Conservation (phyloP, 148 eudicot genomes). For the Mesembryanthemum crystallinum region DNA sequence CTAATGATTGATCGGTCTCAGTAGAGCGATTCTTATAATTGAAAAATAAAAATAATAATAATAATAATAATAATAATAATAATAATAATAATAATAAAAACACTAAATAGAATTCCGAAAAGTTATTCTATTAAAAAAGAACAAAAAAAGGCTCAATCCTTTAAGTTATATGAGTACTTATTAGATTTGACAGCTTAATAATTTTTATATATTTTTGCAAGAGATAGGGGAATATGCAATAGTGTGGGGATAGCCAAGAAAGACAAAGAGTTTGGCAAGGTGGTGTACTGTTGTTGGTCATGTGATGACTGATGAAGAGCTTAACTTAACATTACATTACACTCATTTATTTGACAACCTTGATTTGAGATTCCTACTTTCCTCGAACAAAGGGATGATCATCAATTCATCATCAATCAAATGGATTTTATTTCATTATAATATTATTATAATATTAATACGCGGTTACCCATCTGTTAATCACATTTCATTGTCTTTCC, state of each 20-base stretch:
- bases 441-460: background rate
- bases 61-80: too few species aligned
- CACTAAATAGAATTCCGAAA: too few species aligned
- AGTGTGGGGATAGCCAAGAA: background rate
- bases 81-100: too few species aligned
- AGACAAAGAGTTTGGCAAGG: background rate
- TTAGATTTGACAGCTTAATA: too few species aligned
- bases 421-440: background rate
- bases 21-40: too few species aligned
- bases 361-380: background rate
- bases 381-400: background rate
- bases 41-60: too few species aligned
- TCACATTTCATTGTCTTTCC: constrained; percentile 16
- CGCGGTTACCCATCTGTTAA: constrained; percentile 10
- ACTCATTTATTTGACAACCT: background rate
- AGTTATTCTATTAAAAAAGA: too few species aligned
- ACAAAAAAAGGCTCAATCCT: too few species aligned
- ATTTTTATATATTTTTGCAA: too few species aligned
- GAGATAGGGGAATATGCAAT: background rate
- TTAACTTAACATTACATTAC: background rate
- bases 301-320: constrained; percentile 1
- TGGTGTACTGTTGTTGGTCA: background rate
- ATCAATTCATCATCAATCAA: background rate
- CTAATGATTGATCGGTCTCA: too few species aligned
- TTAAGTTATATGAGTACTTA: too few species aligned